phyloP scores from a whole-genome alignment of 2,329 filamentous ascomycete genomes.

The Trichoderma guizhouense region DNA sequence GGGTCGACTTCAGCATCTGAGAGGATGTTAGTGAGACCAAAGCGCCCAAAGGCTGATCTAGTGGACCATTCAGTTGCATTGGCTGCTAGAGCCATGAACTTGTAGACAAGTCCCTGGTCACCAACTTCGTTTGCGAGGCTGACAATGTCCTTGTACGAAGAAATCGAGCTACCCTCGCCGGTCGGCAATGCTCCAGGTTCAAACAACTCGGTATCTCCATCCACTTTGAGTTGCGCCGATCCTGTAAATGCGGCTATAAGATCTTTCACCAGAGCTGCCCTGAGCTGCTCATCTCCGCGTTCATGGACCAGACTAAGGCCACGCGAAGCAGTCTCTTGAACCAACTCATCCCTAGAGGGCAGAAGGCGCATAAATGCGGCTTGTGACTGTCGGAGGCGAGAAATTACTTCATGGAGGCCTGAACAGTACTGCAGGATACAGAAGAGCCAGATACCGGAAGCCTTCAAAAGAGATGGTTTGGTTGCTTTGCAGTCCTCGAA shows the following conservation, averaged over 20 bases:
- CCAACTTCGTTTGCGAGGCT: conserved; percentile 93
- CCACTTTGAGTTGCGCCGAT: conserved; percentile 73
- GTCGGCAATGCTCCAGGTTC: conserved; percentile 88
- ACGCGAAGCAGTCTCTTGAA: conserved; percentile 91
- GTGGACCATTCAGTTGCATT: conserved; percentile 97
- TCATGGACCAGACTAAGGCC: conserved; percentile 93
- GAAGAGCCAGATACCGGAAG: conserved; percentile 92
- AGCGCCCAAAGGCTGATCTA: conserved; percentile 91
- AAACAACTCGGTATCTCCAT: conserved; percentile 87
- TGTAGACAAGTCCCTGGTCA: conserved; percentile 93
- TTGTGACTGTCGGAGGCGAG: conserved; percentile 73
- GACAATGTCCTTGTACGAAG: conserved; percentile 97
- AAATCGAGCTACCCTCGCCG: conserved; percentile 82
- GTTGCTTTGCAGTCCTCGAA: conserved; percentile 75
- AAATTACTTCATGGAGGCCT: conserved; percentile 70
- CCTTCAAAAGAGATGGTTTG: conserved; percentile 86
- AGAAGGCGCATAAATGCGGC: conserved; percentile 83
- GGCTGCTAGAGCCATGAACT: conserved; percentile 95
- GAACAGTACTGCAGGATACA: conserved; percentile 89
- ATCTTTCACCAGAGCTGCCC: conserved; percentile 79
- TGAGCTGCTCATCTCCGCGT: conserved; percentile 76
- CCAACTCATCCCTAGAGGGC: conserved; percentile 84
- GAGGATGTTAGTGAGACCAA: conserved; percentile 87
- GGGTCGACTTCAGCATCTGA: conserved; percentile 86
- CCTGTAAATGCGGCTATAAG: conserved; percentile 87